Conservation (phyloP, 1,284 basidiomycete species). For the Tilletiopsis washingtonensis region DNA sequence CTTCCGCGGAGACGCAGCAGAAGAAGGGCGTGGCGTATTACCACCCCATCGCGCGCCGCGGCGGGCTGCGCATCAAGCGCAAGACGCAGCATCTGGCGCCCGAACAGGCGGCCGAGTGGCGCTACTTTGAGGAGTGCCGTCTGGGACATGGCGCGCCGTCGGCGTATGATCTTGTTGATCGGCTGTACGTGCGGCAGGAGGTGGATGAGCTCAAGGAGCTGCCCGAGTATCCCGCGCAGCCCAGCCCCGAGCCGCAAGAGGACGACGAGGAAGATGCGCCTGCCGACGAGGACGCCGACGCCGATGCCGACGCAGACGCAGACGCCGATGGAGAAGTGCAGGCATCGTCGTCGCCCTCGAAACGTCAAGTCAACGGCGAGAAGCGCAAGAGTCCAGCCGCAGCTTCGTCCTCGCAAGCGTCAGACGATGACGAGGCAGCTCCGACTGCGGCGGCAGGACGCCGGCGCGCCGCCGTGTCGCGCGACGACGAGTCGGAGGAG, state of each 20-base stretch:
- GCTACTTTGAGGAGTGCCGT: too few relatives aligned
- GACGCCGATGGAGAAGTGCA: background rate
- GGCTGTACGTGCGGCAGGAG: background rate
- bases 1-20: too few relatives aligned
- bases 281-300: background rate
- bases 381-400: too few relatives aligned
- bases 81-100: background rate
- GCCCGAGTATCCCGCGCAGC: background rate
- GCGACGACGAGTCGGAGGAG: too few relatives aligned
- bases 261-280: background rate
- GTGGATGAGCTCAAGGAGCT: background rate
- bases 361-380: too few relatives aligned
- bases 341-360: too few relatives aligned
- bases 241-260: background rate
- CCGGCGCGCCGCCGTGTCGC: background rate
- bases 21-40: slow-evolving; percentile 1
- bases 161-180: background rate
- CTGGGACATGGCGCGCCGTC: background rate
- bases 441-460: background rate
- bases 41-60: slow-evolving; percentile 1
- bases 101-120: too few relatives aligned
- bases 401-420: too few relatives aligned
- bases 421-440: too few relatives aligned
- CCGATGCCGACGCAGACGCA: background rate
- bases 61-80: slow-evolving; percentile 1